phyloP scores from a whole-genome alignment of 345 rosid species.

The Hibiscus syriacus region DNA sequence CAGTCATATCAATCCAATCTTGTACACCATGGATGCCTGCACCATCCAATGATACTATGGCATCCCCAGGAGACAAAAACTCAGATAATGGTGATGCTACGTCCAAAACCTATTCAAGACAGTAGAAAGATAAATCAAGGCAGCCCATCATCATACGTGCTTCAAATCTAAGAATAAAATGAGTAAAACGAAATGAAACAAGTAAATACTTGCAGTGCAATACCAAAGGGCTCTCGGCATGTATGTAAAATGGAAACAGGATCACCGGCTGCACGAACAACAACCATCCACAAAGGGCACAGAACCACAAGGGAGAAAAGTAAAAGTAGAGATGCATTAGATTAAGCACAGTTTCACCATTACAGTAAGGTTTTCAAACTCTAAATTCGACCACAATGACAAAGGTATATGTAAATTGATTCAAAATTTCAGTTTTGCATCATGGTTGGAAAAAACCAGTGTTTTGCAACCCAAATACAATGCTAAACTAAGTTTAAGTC shows the following conservation, averaged over 20 bases:
- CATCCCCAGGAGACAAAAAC: conserved; percentile 71
- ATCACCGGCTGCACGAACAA: conserved; percentile 52
- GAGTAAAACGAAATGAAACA: too few relatives aligned
- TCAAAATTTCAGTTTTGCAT: background rate
- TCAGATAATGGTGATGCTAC: conserved; percentile 69
- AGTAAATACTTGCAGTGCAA: background rate
- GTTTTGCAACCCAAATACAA: background rate
- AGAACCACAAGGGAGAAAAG: conserved; percentile 31
- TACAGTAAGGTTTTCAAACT: background rate
- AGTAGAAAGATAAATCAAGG: background rate
- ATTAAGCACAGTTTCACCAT: background rate
- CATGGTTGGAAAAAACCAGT: conserved; percentile 1
- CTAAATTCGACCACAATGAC: background rate
- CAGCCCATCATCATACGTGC: background rate
- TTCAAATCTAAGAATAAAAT: background rate
- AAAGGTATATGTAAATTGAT: background rate
- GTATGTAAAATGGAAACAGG: conserved; percentile 53
- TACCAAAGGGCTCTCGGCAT: conserved; percentile 57
- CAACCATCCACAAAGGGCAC: conserved; percentile 51
- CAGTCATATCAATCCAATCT: conserved; percentile 56
- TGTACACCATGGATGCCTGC: conserved; percentile 34
- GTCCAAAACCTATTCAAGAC: conserved; percentile 50
- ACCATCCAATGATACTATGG: conserved; percentile 66
- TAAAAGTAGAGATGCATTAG: conserved; percentile 6
- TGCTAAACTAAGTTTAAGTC: background rate